phyloP scores from a whole-genome alignment of 768 basidiomycete genomes.

The Suillus discolor region DNA sequence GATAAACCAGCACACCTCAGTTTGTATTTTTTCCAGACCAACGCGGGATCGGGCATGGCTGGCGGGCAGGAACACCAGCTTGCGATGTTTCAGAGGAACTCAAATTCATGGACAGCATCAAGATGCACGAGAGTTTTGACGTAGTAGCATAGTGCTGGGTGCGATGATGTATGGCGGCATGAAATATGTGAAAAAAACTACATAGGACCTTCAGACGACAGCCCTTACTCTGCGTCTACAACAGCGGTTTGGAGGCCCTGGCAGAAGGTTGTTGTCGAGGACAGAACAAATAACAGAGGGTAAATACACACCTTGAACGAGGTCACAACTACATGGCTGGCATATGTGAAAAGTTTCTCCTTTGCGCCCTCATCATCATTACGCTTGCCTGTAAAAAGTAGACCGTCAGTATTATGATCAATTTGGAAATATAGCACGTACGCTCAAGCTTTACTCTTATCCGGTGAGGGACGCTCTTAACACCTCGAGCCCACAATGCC shows the following conservation, averaged over 20 bases:
- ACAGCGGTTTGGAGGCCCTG: slow-evolving; percentile 86
- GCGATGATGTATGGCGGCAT: slow-evolving; percentile 7
- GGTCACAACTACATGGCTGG: slow-evolving; percentile 73
- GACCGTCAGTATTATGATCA: slow-evolving; percentile 9
- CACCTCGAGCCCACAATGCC: slow-evolving; percentile 89
- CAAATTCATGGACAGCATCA: slow-evolving; percentile 3
- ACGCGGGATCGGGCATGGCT: neutral
- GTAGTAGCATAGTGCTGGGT: slow-evolving; percentile 4
- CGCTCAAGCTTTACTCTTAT: slow-evolving; percentile 93
- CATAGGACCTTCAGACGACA: slow-evolving; percentile 3
- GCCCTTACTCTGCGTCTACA: slow-evolving; percentile 74
- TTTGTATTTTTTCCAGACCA: neutral
- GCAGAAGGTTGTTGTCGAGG: slow-evolving; percentile 14
- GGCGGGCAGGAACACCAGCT: neutral
- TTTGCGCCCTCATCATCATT: slow-evolving; percentile 99
- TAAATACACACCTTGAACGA: slow-evolving; percentile 76
- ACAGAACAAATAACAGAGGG: neutral
- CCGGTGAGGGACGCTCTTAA: slow-evolving; percentile 92
- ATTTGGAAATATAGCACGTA: slow-evolving; percentile 42
- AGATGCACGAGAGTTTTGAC: slow-evolving; percentile 1
- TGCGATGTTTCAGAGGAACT: neutral
- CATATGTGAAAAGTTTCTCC: slow-evolving; percentile 96
- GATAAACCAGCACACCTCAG: neutral
- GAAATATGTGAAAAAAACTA: slow-evolving; percentile 3
- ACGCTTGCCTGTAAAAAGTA: slow-evolving; percentile 71